phyloP scores from a whole-genome alignment of 805 yeast genomes.

The Clavispora fructus region DNA sequence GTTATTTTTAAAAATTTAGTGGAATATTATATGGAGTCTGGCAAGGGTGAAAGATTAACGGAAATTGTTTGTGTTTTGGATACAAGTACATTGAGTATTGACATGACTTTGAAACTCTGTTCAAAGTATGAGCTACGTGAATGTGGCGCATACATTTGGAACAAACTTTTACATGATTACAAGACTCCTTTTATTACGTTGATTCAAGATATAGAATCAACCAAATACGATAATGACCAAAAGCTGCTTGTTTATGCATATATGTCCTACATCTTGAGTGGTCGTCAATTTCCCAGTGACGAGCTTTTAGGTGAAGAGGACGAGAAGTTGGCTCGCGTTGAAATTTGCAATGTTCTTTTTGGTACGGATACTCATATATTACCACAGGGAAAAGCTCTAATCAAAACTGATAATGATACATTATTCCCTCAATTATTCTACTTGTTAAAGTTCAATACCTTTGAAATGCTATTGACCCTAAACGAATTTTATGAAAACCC shows the following conservation, averaged over 20 bases:
- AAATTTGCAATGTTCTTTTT: conserved; percentile 12
- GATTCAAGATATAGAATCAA: conserved; percentile 12
- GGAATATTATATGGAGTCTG: conserved; percentile 35
- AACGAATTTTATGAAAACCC: conserved; percentile 84
- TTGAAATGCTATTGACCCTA: conserved; percentile 59
- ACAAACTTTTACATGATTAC: conserved; percentile 62
- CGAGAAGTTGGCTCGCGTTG: conserved; percentile 6
- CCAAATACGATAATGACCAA: conserved; percentile 1
- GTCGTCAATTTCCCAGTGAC: conserved; percentile 77
- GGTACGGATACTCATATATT: conserved; percentile 47
- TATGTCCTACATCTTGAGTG: conserved; percentile 64
- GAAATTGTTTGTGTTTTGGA: conserved; percentile 68
- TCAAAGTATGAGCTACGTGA: conserved; percentile 52
- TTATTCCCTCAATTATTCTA: conserved; percentile 53
- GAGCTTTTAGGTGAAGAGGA: conserved; percentile 31
- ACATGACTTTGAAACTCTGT: conserved; percentile 64
- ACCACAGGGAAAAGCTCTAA: conserved; percentile 21
- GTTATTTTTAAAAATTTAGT: conserved; percentile 58
- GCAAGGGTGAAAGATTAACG: conserved; percentile 49
- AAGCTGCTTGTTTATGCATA: conserved; percentile 44
- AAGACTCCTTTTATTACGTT: conserved; percentile 65
- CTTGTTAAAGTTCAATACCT: conserved; percentile 51
- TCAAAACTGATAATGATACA: not conserved
- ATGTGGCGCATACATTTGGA: conserved; percentile 68
- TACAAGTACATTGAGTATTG: conserved; percentile 66